Evolutionary conservation across 345 rosid species (phyloP).

Genomic region (Bruguiera parviflora): DNA sequence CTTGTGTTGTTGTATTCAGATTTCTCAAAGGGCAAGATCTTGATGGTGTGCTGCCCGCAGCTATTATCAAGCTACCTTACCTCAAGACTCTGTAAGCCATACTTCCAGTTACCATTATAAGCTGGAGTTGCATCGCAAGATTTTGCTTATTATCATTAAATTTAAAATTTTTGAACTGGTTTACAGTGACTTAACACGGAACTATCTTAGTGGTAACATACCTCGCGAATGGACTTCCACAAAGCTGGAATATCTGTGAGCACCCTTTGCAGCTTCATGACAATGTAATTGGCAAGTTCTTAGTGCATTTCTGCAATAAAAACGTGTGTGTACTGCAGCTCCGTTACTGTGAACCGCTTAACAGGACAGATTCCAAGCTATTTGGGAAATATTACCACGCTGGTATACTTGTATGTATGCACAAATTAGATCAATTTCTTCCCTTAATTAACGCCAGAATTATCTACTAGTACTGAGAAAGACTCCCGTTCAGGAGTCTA

Average conservation of each 20-base stretch:
- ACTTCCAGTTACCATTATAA: background rate
- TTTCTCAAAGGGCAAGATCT: too few relatives aligned
- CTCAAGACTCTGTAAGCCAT: slow-evolving; percentile 20
- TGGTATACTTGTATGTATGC: slow-evolving; percentile 16
- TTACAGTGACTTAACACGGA: slow-evolving; percentile 32
- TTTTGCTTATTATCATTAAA: background rate
- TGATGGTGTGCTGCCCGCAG: slow-evolving; percentile 24
- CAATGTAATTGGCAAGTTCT: too few relatives aligned
- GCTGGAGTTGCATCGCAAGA: background rate
- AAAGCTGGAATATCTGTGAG: slow-evolving; percentile 31
- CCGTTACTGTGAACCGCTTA: slow-evolving; percentile 39
- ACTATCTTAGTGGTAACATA: slow-evolving; percentile 42
- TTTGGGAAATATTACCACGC: slow-evolving; percentile 34
- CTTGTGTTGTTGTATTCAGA: too few relatives aligned
- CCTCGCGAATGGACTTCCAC: slow-evolving; percentile 47
- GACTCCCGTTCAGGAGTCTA: slow-evolving; percentile 9
- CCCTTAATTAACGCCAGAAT: background rate
- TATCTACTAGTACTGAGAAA: background rate
- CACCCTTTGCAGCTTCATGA: too few relatives aligned
- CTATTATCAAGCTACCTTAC: slow-evolving; percentile 19
- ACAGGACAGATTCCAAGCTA: slow-evolving; percentile 41
- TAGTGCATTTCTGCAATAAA: background rate
- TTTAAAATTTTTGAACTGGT: background rate
- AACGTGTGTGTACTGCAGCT: slow-evolving; percentile 21
- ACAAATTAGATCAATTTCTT: background rate